Conservation (phyloP, 2,329 filamentous ascomycete genomes). For the Pestalotiopsis sp. region DNA sequence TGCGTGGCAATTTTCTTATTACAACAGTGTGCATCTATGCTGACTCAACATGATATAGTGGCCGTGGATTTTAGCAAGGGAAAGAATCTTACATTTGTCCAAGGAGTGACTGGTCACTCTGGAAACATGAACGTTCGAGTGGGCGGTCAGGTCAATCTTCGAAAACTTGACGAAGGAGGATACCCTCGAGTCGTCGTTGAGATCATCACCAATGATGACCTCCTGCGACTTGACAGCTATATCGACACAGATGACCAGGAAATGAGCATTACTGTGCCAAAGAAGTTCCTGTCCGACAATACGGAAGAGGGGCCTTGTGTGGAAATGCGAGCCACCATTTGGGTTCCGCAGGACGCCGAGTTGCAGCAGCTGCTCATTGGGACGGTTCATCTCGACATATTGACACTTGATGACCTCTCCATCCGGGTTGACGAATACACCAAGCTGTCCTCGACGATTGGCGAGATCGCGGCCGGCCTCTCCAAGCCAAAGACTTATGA, state of each 20-base stretch:
- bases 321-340: conserved; percentile 48
- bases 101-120: conserved; percentile 33
- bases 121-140: conserved; percentile 36
- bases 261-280: conserved; percentile 42
- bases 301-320: conserved; percentile 42
- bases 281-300: conserved; percentile 28
- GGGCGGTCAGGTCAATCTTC: conserved; percentile 47
- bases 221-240: conserved; percentile 35
- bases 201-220: conserved; percentile 45
- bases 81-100: conserved; percentile 40
- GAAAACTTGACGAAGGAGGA: conserved; percentile 33
- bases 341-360: conserved; percentile 41
- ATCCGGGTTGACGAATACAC: conserved; percentile 35
- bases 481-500: conserved; percentile 24
- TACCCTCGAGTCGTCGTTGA: conserved; percentile 44
- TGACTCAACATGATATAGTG: conserved; percentile 14
- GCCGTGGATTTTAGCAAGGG: conserved; percentile 35
- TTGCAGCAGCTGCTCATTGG: conserved; percentile 40
- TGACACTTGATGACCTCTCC: conserved; percentile 39
- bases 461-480: conserved; percentile 39
- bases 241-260: conserved; percentile 37
- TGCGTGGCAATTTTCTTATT: neutral
- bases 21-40: neutral
- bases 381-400: conserved; percentile 36
- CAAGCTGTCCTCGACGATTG: conserved; percentile 37